Evolutionary conservation across 2,329 filamentous ascomycete species (phyloP).

Genomic region (Xylaria sp.): DNA sequence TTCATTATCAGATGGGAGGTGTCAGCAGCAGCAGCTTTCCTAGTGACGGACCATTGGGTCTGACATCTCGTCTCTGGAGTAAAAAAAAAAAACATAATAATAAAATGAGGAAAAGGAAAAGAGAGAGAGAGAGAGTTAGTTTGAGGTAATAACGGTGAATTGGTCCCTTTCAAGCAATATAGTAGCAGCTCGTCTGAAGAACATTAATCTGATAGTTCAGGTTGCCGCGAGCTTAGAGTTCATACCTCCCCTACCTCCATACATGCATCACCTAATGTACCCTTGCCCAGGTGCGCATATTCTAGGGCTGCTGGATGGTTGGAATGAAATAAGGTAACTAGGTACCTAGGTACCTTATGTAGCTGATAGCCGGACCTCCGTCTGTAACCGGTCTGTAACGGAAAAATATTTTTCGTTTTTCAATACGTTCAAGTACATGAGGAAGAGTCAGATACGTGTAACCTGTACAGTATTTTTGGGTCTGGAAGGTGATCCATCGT

Average conservation of each 20-base stretch:
- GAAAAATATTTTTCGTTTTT: no score
- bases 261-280: no score
- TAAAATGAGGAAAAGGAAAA: not conserved
- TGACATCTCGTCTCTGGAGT: constrained; percentile 8
- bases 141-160: not conserved
- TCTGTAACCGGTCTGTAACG: constrained; percentile 9
- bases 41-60: constrained; percentile 2
- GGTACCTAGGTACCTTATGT: no score
- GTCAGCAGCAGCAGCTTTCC: constrained; percentile 5
- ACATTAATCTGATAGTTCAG: no score
- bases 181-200: no score
- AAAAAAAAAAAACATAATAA: constrained; percentile 3
- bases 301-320: no score
- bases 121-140: not conserved
- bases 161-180: not conserved
- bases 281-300: no score
- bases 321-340: no score
- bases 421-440: constrained; percentile 14
- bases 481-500: constrained; percentile 25
- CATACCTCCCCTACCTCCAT: no score
- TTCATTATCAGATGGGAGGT: constrained; percentile 5
- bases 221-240: no score
- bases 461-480: constrained; percentile 6
- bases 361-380: no score
- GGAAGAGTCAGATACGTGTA: constrained; percentile 2